These are phyloP conservation scores for Davidsoniella neocaledoniae DNA, from an alignment of 2,329 filamentous ascomycete genomes.

Conservation along the genomic window DNA sequence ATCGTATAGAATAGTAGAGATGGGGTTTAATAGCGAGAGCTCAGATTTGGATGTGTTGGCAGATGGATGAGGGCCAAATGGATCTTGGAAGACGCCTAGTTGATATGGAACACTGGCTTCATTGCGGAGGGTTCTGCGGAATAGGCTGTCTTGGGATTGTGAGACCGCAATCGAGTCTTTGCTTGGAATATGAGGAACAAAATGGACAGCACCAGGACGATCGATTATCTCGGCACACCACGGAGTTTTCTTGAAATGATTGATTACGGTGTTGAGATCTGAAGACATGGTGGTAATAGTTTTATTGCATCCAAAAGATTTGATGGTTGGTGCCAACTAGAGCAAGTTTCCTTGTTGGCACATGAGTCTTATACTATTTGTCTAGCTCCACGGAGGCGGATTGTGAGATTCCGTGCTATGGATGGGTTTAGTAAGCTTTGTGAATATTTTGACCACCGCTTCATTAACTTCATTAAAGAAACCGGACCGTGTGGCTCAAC, in stretches of 20 bases:
- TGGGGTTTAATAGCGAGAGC: constrained; percentile 13
- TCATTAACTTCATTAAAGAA: too few species aligned
- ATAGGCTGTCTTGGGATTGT: constrained; percentile 12
- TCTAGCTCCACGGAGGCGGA: too few species aligned
- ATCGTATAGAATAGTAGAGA: constrained; percentile 15
- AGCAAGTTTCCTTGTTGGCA: neutral
- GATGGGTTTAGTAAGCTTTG: too few species aligned
- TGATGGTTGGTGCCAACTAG: neutral
- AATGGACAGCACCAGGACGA: neutral
- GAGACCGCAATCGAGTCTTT: neutral
- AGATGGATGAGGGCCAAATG: neutral
- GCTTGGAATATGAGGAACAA: constrained; percentile 3
- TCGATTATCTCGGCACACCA: constrained; percentile 11
- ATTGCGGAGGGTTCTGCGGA: constrained; percentile 12
- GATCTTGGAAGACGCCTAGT: constrained; percentile 15
- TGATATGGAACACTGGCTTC: constrained; percentile 14
- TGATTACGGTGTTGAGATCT: neutral
- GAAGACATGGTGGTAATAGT: too few species aligned
- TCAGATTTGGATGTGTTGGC: neutral
- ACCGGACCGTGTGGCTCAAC: too few species aligned
- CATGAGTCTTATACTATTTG: neutral
- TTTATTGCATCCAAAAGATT: too few species aligned
- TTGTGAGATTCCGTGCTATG: too few species aligned
- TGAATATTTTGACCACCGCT: too few species aligned
- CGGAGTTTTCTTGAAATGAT: constrained; percentile 10